phyloP scores from a whole-genome alignment of 106 monocot genomes.

The Acanthochlamys bracteata region DNA sequence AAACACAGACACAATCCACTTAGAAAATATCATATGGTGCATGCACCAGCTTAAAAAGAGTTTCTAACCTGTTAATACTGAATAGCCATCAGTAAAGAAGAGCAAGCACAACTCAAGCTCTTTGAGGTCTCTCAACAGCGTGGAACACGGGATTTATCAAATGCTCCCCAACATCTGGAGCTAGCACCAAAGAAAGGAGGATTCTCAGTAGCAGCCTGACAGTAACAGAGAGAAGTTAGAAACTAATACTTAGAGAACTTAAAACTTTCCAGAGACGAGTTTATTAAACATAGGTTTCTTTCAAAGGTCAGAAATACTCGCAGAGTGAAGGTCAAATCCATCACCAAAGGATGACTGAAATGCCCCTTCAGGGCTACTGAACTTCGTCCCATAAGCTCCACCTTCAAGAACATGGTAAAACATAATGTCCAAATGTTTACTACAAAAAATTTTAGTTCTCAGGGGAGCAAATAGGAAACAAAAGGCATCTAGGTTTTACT shows the following conservation, averaged over 20 bases:
- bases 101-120: neutral
- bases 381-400: constrained; percentile 45
- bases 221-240: neutral
- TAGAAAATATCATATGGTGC: neutral
- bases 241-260: neutral
- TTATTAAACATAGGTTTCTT: neutral
- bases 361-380: constrained; percentile 47
- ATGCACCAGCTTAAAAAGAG: constrained; percentile 6
- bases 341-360: constrained; percentile 45
- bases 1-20: constrained; percentile 2
- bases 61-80: constrained; percentile 15
- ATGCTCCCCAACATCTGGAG: constrained; percentile 49
- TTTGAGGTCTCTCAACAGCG: constrained; percentile 26
- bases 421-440: neutral
- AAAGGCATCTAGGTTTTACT: neutral
- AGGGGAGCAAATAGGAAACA: neutral
- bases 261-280: neutral
- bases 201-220: constrained; percentile 41
- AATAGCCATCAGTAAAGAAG: constrained; percentile 1
- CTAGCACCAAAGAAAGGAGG: constrained; percentile 32
- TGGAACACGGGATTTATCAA: constrained; percentile 39
- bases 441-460: neutral
- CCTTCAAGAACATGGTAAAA: constrained; percentile 25
- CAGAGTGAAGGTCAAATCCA: constrained; percentile 29
- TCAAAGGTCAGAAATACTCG: constrained; percentile 16